These are phyloP conservation scores for Globisporangium rhizosaccharum DNA, from an alignment of 352 stramenopile species.

Conservation along the genomic window DNA sequence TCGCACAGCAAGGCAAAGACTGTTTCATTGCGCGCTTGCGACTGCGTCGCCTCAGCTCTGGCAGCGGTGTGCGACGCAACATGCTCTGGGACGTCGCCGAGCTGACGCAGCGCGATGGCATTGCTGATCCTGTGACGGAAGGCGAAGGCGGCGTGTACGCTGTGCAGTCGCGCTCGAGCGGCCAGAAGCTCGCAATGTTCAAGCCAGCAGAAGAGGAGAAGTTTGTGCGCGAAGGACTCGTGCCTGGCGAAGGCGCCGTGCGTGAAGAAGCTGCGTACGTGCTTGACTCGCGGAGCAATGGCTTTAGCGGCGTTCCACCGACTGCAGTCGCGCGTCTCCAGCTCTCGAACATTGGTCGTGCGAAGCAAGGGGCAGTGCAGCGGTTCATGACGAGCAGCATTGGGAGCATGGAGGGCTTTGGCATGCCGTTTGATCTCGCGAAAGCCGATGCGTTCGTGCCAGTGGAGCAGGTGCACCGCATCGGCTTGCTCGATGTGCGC, in stretches of 20 bases:
- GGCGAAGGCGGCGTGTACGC: slow-evolving; percentile 70
- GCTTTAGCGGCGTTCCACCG: slow-evolving; percentile 71
- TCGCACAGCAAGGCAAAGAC: slow-evolving; percentile 73
- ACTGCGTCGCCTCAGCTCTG: slow-evolving; percentile 50
- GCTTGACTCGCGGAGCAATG: slow-evolving; percentile 56
- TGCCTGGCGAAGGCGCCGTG: slow-evolving; percentile 63
- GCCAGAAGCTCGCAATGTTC: slow-evolving; percentile 76
- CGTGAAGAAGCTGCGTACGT: slow-evolving; percentile 75
- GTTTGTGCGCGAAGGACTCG: slow-evolving; percentile 67
- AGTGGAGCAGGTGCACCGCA: slow-evolving; percentile 77
- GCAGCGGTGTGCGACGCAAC: slow-evolving; percentile 50
- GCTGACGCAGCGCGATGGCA: slow-evolving; percentile 37
- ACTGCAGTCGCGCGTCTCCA: slow-evolving; percentile 65
- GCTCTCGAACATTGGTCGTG: slow-evolving; percentile 31
- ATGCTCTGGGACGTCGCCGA: slow-evolving; percentile 79
- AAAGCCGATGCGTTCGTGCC: slow-evolving; percentile 60
- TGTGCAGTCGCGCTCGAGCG: slow-evolving; percentile 56
- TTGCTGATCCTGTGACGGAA: slow-evolving; percentile 53
- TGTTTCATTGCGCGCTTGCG: slow-evolving; percentile 60
- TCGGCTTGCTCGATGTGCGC: slow-evolving; percentile 74
- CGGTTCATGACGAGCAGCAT: slow-evolving; percentile 75
- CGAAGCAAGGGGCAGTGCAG: slow-evolving; percentile 73
- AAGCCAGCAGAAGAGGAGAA: slow-evolving; percentile 77
- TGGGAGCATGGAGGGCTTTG: slow-evolving; percentile 78
- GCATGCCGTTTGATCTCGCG: slow-evolving; percentile 61